A percentile compares a stretch with the other conserved stretches of the same genome.
Conservation (phyloP, 257 asterid species). For the Phtheirospermum japonicum region DNA sequence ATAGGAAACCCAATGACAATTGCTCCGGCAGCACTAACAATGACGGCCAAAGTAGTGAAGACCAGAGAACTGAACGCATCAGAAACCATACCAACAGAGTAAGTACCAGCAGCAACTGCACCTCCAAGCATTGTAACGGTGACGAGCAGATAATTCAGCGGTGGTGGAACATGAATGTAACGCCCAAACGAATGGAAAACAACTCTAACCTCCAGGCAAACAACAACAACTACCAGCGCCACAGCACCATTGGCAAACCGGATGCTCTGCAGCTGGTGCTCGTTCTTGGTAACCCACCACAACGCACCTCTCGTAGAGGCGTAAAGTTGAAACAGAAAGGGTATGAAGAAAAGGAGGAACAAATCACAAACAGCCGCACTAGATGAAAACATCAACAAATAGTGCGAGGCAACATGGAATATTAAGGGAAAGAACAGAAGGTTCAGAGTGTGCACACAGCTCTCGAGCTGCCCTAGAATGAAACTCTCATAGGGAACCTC, state of each 20-base stretch:
- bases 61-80: slow-evolving; percentile 74
- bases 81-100: slow-evolving; percentile 81
- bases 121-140: slow-evolving; percentile 92
- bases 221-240: slow-evolving; percentile 66
- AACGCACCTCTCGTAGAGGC: slow-evolving; percentile 92
- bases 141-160: slow-evolving; percentile 79
- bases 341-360: slow-evolving; percentile 83
- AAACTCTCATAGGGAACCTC: slow-evolving; percentile 65
- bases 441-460: slow-evolving; percentile 82
- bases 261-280: slow-evolving; percentile 74
- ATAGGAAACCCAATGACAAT: slow-evolving; percentile 86
- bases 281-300: slow-evolving; percentile 97
- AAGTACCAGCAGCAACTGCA: slow-evolving; percentile 77
- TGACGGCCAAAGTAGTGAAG: slow-evolving; percentile 66
- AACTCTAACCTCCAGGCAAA: slow-evolving; percentile 91
- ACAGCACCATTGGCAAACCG: slow-evolving; percentile 83
- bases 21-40: slow-evolving; percentile 93
- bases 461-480: slow-evolving; percentile 82
- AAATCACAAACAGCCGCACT: slow-evolving; percentile 63
- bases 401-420: slow-evolving; percentile 79
- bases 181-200: slow-evolving; percentile 96
- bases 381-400: slow-evolving; percentile 63
- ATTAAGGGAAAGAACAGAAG: slow-evolving; percentile 70
- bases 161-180: slow-evolving; percentile 95
- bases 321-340: slow-evolving; percentile 83